Evolutionary conservation across 352 stramenopile genomes (phyloP), one percentile per base, ranked within the genome.

Genomic region (Albugo candida): DNA sequence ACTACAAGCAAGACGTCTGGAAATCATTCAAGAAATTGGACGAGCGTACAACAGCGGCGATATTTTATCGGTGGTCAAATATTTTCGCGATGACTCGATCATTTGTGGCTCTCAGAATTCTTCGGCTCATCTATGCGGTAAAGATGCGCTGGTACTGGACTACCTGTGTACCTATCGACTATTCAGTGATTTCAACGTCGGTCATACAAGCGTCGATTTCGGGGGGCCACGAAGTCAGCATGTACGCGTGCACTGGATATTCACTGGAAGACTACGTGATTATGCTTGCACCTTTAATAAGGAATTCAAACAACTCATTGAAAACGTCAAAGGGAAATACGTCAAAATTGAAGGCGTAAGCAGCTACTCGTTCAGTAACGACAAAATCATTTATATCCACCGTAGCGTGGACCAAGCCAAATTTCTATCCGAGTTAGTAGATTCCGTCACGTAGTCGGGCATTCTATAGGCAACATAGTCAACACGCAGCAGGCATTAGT

Each of bases 301-400:
- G 54, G 77, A 89, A 56, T 89, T 89, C 41, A 53, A 85, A 11
- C 74, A 89, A 43, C 63, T 89, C 17, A 87, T 89, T 40, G 67
- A 83, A 53, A 85, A 75, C 38, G 77, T 89, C 39, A 77, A 81
- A 55, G 72, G 71, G 43, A 70, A 66, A 40, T 70, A 67, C 35
- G 72, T 89, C 24, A 80, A 67, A 41, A 87, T 89, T 46, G 77
- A 89, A 45, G 77, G 77, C 20, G 77, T 89, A 13, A 87, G 74
- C 70, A 89, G 85, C 62, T 89, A 83, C 34, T 87, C 74, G 5
- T 89, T 89, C 50, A 83, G 69, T 44, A 70, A 72, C 16, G 71
- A 89, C 69, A 89, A 89, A 55, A 86, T 89, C 54, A 74, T 86
- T 50, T 89, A 89, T 52, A 75, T 89, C 43, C 77, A 89, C 52